Conservation (phyloP, 2,329 filamentous ascomycete genomes). For the Tricladium varicosporioides region DNA sequence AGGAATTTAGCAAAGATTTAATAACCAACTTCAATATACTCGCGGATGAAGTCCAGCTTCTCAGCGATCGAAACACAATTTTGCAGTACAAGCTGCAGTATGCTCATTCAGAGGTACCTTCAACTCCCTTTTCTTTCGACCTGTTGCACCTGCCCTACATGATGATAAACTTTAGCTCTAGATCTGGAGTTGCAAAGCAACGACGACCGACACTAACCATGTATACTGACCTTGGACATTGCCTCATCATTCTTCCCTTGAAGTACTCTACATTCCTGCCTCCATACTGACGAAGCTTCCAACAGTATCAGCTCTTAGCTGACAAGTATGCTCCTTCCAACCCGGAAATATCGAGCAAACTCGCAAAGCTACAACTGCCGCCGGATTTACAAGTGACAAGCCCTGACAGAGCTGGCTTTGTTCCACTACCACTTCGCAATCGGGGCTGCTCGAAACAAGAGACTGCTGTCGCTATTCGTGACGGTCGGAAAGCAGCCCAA, state of each 20-base stretch:
- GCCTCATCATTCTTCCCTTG: slow-evolving; percentile 18
- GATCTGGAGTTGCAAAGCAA: slow-evolving; percentile 68
- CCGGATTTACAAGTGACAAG: slow-evolving; percentile 38
- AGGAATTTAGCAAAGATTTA: slow-evolving; percentile 52
- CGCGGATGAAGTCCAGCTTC: slow-evolving; percentile 61
- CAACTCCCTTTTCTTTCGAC: slow-evolving; percentile 15
- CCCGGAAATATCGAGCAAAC: slow-evolving; percentile 63
- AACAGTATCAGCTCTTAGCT: slow-evolving; percentile 61
- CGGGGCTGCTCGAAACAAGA: slow-evolving; percentile 47
- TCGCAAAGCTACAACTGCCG: slow-evolving; percentile 65
- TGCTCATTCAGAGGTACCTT: slow-evolving; percentile 63
- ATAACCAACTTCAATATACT: slow-evolving; percentile 63
- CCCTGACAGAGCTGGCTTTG: slow-evolving; percentile 28
- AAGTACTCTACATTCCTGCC: slow-evolving; percentile 1
- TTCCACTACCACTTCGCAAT: slow-evolving; percentile 31
- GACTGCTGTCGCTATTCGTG: slow-evolving; percentile 61
- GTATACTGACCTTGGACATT: slow-evolving; percentile 49
- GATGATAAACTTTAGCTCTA: slow-evolving; percentile 70
- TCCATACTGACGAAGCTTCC: slow-evolving; percentile 31
- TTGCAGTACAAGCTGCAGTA: slow-evolving; percentile 66
- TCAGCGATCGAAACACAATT: slow-evolving; percentile 63
- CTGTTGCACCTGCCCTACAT: slow-evolving; percentile 26
- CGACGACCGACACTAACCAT: slow-evolving; percentile 60
- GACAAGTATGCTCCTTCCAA: slow-evolving; percentile 66
- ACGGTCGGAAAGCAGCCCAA: slow-evolving; percentile 59